A percentile compares a stretch with the other conserved stretches of the same genome.
Conservation (phyloP, 495 filamentous ascomycete genomes). For the Xylaria curta region DNA sequence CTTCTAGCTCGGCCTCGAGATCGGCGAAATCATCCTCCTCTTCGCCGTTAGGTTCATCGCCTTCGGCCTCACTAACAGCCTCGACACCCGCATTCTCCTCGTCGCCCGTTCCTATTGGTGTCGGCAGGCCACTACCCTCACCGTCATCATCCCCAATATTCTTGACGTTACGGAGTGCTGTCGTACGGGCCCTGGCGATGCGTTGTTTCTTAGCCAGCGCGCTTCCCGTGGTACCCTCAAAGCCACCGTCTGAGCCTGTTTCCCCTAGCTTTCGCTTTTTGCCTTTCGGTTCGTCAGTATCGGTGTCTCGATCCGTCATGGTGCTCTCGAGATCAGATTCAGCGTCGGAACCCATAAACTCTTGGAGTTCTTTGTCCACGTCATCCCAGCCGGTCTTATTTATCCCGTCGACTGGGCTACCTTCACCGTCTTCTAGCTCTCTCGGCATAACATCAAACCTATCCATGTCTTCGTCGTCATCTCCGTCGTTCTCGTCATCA, state of each 20-base stretch:
- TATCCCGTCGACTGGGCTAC: conserved; percentile 59
- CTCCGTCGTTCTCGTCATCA: conserved; percentile 35
- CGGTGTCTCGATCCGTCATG: conserved; percentile 41
- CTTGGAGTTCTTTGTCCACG: conserved; percentile 75
- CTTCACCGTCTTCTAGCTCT: conserved; percentile 54
- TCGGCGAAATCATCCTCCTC: conserved; percentile 63
- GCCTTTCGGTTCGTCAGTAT: conserved; percentile 35
- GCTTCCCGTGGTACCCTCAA: conserved; percentile 37
- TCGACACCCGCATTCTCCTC: conserved; percentile 49
- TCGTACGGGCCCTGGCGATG: conserved; percentile 54
- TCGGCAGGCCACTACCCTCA: conserved; percentile 53
- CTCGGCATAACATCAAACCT: conserved; percentile 47
- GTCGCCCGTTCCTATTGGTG: conserved; percentile 56
- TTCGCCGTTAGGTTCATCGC: conserved; percentile 38
- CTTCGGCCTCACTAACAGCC: conserved; percentile 33
- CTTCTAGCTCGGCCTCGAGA: conserved; percentile 70
- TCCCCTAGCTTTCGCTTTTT: conserved; percentile 42
- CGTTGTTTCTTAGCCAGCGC: conserved; percentile 52
- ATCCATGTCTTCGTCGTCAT: conserved; percentile 46
- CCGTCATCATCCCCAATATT: conserved; percentile 47
- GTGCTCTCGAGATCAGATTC: conserved; percentile 57
- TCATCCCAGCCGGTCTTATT: conserved; percentile 65
- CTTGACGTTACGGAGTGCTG: conserved; percentile 54
- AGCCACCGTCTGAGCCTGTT: conserved; percentile 43
- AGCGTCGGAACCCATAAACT: conserved; percentile 69